phyloP scores from a whole-genome alignment of 2,329 filamentous ascomycete species.

The Tolypocladium capitatum region DNA sequence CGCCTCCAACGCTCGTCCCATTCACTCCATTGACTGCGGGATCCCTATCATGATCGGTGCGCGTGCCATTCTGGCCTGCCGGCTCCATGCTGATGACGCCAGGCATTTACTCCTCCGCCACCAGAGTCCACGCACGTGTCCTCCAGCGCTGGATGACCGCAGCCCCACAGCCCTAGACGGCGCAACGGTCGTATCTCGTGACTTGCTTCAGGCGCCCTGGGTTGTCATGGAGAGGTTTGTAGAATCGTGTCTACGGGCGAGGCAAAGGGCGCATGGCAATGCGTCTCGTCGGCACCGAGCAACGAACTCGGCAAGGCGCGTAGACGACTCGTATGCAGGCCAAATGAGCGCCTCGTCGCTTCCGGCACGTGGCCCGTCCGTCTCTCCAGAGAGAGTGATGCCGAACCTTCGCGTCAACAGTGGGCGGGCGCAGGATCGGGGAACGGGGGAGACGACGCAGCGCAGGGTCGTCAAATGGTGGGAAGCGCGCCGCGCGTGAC shows the following conservation, averaged over 20 bases:
- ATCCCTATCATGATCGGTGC: slow-evolving; percentile 43
- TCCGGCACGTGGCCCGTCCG: background rate
- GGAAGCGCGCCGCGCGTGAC: background rate
- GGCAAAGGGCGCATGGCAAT: slow-evolving; percentile 10
- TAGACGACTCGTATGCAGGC: slow-evolving; percentile 2
- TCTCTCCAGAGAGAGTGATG: background rate
- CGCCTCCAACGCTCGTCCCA: slow-evolving; percentile 17
- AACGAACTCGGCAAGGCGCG: slow-evolving; percentile 6
- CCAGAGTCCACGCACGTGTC: slow-evolving; percentile 3
- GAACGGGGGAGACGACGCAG: background rate
- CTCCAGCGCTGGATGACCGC: slow-evolving; percentile 3
- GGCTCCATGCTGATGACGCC: slow-evolving; percentile 42
- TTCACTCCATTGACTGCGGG: slow-evolving; percentile 29
- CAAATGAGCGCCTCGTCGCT: background rate
- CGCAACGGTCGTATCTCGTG: slow-evolving; percentile 5
- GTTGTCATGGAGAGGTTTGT: slow-evolving; percentile 8
- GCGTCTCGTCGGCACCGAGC: slow-evolving; percentile 10
- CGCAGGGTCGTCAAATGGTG: background rate
- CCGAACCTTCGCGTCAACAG: background rate
- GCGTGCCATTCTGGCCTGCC: slow-evolving; percentile 37
- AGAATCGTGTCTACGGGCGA: slow-evolving; percentile 5
- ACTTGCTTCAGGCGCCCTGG: slow-evolving; percentile 4
- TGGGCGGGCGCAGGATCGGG: background rate
- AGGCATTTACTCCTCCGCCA: slow-evolving; percentile 28
- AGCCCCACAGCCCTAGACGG: slow-evolving; percentile 7